Evolutionary conservation across 164 flowering plant species (phyloP).

Genomic region (Macadamia integrifolia): DNA sequence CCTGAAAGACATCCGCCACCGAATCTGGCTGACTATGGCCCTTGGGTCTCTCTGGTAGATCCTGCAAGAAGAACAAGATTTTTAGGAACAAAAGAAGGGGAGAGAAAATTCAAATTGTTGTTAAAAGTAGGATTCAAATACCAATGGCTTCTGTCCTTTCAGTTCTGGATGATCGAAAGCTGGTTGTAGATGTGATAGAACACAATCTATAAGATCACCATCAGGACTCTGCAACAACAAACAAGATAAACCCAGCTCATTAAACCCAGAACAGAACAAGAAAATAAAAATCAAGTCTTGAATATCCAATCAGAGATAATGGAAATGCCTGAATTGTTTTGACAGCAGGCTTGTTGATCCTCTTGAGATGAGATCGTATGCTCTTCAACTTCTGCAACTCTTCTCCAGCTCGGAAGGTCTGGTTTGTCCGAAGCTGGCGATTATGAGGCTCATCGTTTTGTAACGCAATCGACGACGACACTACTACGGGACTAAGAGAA

Average conservation of each 20-base stretch:
- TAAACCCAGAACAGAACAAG: background rate
- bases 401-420: slow-evolving; percentile 45
- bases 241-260: background rate
- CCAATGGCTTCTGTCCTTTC: slow-evolving; percentile 49
- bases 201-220: slow-evolving; percentile 62
- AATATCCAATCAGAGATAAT: background rate
- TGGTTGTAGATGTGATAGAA: slow-evolving; percentile 46
- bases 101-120: background rate
- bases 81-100: no score
- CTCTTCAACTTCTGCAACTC: slow-evolving; percentile 58
- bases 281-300: background rate
- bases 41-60: slow-evolving; percentile 78
- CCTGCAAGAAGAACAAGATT: slow-evolving; percentile 31
- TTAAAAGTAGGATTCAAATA: slow-evolving; percentile 10
- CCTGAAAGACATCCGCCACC: slow-evolving; percentile 45
- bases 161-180: slow-evolving; percentile 58
- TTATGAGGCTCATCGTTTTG: background rate
- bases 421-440: slow-evolving; percentile 23
- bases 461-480: slow-evolving; percentile 1
- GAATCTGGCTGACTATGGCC: slow-evolving; percentile 30
- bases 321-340: slow-evolving; percentile 77
- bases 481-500: slow-evolving; percentile 33
- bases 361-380: slow-evolving; percentile 54
- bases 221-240: slow-evolving; percentile 46
- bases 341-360: slow-evolving; percentile 77